Conservation (phyloP, 2,329 filamentous ascomycete genomes). For the Cercospora sp. region DNA sequence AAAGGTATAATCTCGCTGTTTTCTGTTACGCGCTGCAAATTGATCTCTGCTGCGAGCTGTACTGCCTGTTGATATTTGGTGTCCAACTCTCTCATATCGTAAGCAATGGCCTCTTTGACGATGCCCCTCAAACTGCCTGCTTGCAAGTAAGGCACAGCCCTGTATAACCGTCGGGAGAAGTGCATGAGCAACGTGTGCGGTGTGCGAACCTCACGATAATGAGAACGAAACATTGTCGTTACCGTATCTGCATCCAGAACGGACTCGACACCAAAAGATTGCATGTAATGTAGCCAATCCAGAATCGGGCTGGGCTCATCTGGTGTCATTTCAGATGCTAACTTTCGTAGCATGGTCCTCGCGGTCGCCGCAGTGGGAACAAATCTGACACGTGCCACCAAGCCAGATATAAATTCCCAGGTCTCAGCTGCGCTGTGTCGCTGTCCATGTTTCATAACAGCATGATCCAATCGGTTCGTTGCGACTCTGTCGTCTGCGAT, state of each 20-base stretch:
- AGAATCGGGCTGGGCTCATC: conserved; percentile 22
- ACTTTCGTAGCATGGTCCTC: conserved; percentile 29
- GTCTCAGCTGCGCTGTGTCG: conserved; percentile 30
- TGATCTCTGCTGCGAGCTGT: conserved; percentile 5
- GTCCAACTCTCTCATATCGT: conserved; percentile 32
- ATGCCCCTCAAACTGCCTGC: conserved; percentile 24
- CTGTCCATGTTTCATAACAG: conserved; percentile 24
- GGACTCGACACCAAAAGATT: conserved; percentile 20
- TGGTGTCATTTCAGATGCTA: conserved; percentile 27
- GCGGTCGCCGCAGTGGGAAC: conserved; percentile 29
- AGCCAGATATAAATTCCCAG: conserved; percentile 31
- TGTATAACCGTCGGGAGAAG: conserved; percentile 30
- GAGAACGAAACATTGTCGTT: conserved; percentile 29
- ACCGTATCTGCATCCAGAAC: conserved; percentile 26
- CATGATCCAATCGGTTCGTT: conserved; percentile 25
- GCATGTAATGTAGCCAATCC: conserved; percentile 31
- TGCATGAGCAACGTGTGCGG: conserved; percentile 33
- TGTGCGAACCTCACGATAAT: conserved; percentile 32
- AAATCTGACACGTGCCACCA: conserved; percentile 30
- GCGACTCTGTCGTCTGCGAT: background rate
- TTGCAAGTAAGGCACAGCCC: conserved; percentile 24
- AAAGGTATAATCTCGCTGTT: conserved; percentile 10
- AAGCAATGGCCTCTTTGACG: conserved; percentile 31
- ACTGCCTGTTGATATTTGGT: conserved; percentile 1
- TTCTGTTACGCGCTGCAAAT: conserved; percentile 4